phyloP scores from a whole-genome alignment of 352 stramenopile species.

The Pythium graminicola region DNA sequence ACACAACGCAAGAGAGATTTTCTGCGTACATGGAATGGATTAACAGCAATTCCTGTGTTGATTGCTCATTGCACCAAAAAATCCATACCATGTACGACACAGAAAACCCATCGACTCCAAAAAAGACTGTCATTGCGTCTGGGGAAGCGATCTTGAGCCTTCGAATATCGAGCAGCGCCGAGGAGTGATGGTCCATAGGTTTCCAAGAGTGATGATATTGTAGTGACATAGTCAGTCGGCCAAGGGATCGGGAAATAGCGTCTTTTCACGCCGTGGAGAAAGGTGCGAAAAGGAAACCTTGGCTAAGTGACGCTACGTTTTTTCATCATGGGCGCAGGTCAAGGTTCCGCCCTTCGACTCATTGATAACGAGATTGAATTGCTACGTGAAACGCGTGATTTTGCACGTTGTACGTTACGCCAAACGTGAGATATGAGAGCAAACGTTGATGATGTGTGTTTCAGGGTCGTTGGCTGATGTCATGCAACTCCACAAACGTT shows the following conservation, averaged over 20 bases:
- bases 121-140: no score
- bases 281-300: not conserved
- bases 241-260: no score
- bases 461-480: slow-evolving; percentile 69
- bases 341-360: slow-evolving; percentile 44
- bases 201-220: no score
- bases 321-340: slow-evolving; percentile 40
- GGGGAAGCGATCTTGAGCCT: no score
- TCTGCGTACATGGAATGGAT: no score
- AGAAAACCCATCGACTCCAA: no score
- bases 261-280: not conserved
- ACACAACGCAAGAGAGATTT: no score
- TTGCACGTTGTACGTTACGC: slow-evolving; percentile 52
- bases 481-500: slow-evolving; percentile 46
- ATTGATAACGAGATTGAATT: slow-evolving; percentile 58
- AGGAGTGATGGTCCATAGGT: no score
- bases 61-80: no score
- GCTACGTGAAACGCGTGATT: slow-evolving; percentile 67
- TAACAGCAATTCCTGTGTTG: no score
- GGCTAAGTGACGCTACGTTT: not conserved
- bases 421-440: not conserved
- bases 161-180: no score
- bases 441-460: not conserved
- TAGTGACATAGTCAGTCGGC: slow-evolving; percentile 5
- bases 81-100: no score